A percentile compares a stretch with the other conserved stretches of the same genome.
These are phyloP conservation scores for Tetracentron sinense DNA, from an alignment of 164 flowering plant genomes.

Conservation along the genomic window DNA sequence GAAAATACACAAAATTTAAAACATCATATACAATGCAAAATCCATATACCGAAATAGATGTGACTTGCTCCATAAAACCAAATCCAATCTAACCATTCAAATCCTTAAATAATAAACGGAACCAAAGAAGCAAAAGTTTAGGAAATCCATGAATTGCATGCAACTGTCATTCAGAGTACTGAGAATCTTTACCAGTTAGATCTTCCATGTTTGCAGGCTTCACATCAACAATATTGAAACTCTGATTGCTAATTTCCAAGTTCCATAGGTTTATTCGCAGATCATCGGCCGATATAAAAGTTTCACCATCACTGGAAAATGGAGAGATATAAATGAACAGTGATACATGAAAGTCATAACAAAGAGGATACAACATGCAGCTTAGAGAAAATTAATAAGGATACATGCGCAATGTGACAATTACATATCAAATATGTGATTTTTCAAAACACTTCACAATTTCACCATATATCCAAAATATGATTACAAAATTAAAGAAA, in stretches of 20 bases:
- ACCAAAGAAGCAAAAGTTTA: too few species aligned
- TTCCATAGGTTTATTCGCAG: slow-evolving; percentile 97
- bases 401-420: too few species aligned
- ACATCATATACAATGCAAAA: too few species aligned
- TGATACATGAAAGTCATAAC: neutral
- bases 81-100: too few species aligned
- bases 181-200: slow-evolving; percentile 63
- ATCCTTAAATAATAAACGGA: too few species aligned
- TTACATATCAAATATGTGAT: too few species aligned
- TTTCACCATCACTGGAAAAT: slow-evolving; percentile 85
- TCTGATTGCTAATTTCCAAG: slow-evolving; percentile 94
- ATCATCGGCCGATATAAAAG: slow-evolving; percentile 98
- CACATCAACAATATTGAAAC: slow-evolving; percentile 97
- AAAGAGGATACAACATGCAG: neutral
- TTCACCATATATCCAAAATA: neutral
- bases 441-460: neutral
- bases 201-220: slow-evolving; percentile 99
- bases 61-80: too few species aligned
- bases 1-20: too few species aligned
- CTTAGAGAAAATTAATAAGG: too few species aligned
- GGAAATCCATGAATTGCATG: neutral
- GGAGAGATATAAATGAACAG: slow-evolving; percentile 1
- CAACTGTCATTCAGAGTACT: neutral
- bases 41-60: too few species aligned
- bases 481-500: neutral